These are phyloP conservation scores for Hygrocybe punicea DNA, from an alignment of 768 basidiomycete species.

Conservation along the genomic window DNA sequence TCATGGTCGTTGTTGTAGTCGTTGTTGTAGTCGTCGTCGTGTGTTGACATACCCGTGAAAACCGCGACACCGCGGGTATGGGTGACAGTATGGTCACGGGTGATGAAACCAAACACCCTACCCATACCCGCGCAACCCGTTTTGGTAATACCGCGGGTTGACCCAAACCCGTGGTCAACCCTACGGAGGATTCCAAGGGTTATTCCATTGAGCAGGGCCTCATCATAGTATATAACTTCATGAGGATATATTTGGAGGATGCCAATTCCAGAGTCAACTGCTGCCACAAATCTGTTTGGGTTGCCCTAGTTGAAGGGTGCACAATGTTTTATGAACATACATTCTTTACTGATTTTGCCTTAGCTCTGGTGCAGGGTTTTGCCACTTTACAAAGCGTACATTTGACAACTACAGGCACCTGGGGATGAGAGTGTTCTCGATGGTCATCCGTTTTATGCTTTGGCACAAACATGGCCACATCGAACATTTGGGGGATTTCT, in stretches of 20 bases:
- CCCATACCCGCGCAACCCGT: too few species aligned
- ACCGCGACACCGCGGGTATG: too few species aligned
- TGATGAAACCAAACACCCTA: too few species aligned
- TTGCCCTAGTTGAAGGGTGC: neutral
- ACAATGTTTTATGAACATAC: neutral
- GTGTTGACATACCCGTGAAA: too few species aligned
- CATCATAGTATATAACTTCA: neutral
- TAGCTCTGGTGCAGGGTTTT: neutral
- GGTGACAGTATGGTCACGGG: too few species aligned
- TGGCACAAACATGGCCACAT: neutral
- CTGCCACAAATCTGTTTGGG: neutral
- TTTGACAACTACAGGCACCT: neutral
- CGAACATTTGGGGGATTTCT: neutral
- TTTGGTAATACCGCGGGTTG: too few species aligned
- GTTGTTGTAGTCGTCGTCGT: too few species aligned
- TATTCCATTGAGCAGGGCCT: neutral
- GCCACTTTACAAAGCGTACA: neutral
- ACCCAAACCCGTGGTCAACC: too few species aligned
- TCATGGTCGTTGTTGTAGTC: too few species aligned
- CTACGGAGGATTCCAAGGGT: neutral
- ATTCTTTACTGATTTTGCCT: neutral
- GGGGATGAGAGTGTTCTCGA: too few species aligned
- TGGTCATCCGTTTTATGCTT: constrained; percentile 1
- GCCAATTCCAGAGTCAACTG: neutral
- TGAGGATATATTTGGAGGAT: neutral